These are phyloP conservation scores for Hypoxylon sp. DNA, from an alignment of 2,329 filamentous ascomycete genomes.

Conservation along the genomic window DNA sequence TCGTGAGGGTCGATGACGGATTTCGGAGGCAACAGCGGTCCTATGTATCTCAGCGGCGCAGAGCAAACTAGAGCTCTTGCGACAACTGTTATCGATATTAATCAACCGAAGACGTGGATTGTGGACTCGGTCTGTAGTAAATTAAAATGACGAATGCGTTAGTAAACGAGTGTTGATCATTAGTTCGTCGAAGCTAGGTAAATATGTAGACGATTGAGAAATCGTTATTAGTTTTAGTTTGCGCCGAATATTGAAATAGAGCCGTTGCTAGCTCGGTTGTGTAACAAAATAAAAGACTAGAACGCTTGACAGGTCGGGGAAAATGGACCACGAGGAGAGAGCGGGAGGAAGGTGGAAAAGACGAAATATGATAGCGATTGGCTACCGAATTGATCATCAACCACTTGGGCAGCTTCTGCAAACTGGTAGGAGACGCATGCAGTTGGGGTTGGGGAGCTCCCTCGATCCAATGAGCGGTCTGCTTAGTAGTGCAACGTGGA, in stretches of 20 bases:
- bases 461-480: slow-evolving; percentile 39
- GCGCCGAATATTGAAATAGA: slow-evolving; percentile 16
- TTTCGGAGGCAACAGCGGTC: slow-evolving; percentile 21
- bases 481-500: slow-evolving; percentile 36
- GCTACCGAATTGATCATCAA: slow-evolving; percentile 41
- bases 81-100: neutral
- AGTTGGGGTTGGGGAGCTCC: slow-evolving; percentile 25
- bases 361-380: slow-evolving; percentile 39
- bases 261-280: slow-evolving; percentile 11
- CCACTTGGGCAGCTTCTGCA: slow-evolving; percentile 33
- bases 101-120: slow-evolving; percentile 6
- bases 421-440: slow-evolving; percentile 21
- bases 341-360: slow-evolving; percentile 24
- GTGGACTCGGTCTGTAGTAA: slow-evolving; percentile 2
- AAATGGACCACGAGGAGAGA: slow-evolving; percentile 32
- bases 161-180: slow-evolving; percentile 16
- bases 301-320: slow-evolving; percentile 31
- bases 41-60: slow-evolving; percentile 8
- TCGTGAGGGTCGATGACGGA: slow-evolving; percentile 20
- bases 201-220: slow-evolving; percentile 12
- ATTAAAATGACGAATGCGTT: slow-evolving; percentile 19
- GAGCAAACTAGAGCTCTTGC: slow-evolving; percentile 2
- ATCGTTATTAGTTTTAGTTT: slow-evolving; percentile 2
- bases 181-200: slow-evolving; percentile 16
- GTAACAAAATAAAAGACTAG: slow-evolving; percentile 23